phyloP scores from a whole-genome alignment of 2,329 filamentous ascomycete species.

The Diaporthe humulicola region DNA sequence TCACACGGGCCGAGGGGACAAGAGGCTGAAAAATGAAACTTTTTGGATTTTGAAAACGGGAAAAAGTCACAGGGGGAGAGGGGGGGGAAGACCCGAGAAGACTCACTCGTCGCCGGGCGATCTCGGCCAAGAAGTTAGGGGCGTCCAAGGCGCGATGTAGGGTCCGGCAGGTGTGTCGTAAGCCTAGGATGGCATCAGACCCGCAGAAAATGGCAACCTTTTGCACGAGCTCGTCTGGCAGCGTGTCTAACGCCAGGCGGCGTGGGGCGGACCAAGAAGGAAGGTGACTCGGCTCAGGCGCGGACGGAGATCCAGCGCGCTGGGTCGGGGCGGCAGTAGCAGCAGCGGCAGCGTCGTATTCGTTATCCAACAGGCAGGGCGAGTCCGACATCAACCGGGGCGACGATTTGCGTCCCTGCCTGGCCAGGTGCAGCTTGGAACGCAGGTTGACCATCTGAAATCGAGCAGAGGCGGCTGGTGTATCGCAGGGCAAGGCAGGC shows the following conservation, averaged over 20 bases:
- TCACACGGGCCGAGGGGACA: background rate
- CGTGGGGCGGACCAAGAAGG: constrained; percentile 27
- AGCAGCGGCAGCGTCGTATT: constrained; percentile 37
- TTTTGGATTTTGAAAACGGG: background rate
- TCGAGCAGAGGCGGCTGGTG: background rate
- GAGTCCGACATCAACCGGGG: constrained; percentile 24
- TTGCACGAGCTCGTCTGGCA: constrained; percentile 38
- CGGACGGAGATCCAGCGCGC: constrained; percentile 27
- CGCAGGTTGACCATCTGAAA: constrained; percentile 40
- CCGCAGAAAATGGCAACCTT: constrained; percentile 35
- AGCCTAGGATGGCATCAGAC: constrained; percentile 30
- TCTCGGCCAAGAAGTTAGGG: constrained; percentile 29
- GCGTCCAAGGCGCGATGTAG: constrained; percentile 23
- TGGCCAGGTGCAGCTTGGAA: constrained; percentile 40
- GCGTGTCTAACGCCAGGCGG: constrained; percentile 26
- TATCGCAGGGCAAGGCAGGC: background rate
- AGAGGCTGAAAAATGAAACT: no score
- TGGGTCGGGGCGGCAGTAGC: constrained; percentile 14
- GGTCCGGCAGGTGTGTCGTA: constrained; percentile 33
- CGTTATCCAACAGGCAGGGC: constrained; percentile 31
- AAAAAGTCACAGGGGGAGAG: background rate
- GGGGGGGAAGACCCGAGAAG: background rate
- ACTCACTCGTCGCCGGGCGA: constrained; percentile 35
- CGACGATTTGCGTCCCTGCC: constrained; percentile 39
- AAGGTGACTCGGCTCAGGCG: constrained; percentile 6